These are phyloP conservation scores for Hippophae rhamnoides DNA, from an alignment of 306 rosid species.

Conservation along the genomic window DNA sequence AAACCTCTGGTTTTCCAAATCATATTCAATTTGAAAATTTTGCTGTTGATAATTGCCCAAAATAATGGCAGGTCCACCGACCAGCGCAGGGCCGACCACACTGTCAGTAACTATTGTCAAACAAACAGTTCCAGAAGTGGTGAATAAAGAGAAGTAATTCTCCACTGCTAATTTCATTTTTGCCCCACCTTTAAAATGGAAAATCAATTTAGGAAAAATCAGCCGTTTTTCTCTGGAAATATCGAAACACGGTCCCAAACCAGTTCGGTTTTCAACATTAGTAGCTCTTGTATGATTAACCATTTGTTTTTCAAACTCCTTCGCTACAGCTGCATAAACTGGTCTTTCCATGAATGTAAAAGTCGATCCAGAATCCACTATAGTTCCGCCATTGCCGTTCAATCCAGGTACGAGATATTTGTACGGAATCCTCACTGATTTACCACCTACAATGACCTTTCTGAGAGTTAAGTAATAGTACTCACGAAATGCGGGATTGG, in stretches of 20 bases:
- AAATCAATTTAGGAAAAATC: slow-evolving; percentile 40
- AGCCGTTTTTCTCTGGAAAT: slow-evolving; percentile 21
- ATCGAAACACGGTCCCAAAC: slow-evolving; percentile 60
- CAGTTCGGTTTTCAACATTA: slow-evolving; percentile 43
- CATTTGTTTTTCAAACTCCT: slow-evolving; percentile 52
- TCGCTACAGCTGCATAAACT: slow-evolving; percentile 37
- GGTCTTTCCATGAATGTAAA: slow-evolving; percentile 68
- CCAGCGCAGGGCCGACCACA: slow-evolving; percentile 8
- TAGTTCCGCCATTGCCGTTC: slow-evolving; percentile 66
- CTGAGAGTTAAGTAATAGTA: slow-evolving; percentile 61
- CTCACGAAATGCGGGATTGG: slow-evolving; percentile 31
- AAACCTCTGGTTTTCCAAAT: slow-evolving; percentile 51
- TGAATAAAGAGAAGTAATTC: slow-evolving; percentile 55
- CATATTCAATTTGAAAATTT: slow-evolving; percentile 61
- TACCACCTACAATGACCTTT: slow-evolving; percentile 43
- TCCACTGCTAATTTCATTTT: slow-evolving; percentile 42
- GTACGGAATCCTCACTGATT: slow-evolving; percentile 47
- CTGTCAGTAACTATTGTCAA: slow-evolving; percentile 43
- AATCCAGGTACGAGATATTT: slow-evolving; percentile 32
- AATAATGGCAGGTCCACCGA: slow-evolving; percentile 62
- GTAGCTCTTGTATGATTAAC: slow-evolving; percentile 41
- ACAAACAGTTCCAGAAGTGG: slow-evolving; percentile 32
- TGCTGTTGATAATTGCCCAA: slow-evolving; percentile 80
- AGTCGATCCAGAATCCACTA: slow-evolving; percentile 80
- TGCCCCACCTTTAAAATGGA: slow-evolving; percentile 82